Conservation (phyloP, 2,329 filamentous ascomycete species). For the Colletotrichum sojae region DNA sequence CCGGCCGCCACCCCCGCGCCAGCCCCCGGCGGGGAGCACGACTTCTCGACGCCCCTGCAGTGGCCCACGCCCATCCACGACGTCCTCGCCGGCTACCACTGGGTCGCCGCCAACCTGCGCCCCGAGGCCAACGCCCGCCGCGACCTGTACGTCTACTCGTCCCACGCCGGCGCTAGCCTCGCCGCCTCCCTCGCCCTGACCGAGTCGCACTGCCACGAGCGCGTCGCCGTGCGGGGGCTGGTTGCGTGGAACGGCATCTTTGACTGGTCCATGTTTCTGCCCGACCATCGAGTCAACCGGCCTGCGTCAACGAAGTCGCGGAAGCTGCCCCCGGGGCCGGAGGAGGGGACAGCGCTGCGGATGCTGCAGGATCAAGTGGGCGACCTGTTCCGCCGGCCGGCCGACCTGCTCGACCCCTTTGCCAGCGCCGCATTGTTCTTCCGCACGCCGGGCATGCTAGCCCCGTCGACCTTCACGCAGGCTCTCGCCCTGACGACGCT, state of each 20-base stretch:
- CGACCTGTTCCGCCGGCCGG: slow-evolving; percentile 48
- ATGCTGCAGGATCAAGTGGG: slow-evolving; percentile 48
- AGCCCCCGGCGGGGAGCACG: slow-evolving; percentile 1
- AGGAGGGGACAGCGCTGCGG: slow-evolving; percentile 54
- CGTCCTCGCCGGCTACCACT: slow-evolving; percentile 66
- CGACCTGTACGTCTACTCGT: slow-evolving; percentile 67
- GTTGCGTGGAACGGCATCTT: slow-evolving; percentile 73
- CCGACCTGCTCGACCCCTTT: slow-evolving; percentile 71
- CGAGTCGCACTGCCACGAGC: slow-evolving; percentile 60
- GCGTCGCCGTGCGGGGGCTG: slow-evolving; percentile 66
- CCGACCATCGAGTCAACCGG: slow-evolving; percentile 63
- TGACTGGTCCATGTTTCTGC: slow-evolving; percentile 74
- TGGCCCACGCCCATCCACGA: slow-evolving; percentile 74
- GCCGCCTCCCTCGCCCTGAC: slow-evolving; percentile 71
- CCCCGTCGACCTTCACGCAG: slow-evolving; percentile 61
- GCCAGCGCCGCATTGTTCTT: slow-evolving; percentile 72
- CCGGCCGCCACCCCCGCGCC: slow-evolving; percentile 17
- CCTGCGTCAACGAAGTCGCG: slow-evolving; percentile 22
- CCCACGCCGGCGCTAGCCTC: slow-evolving; percentile 70
- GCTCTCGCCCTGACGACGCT: slow-evolving; percentile 40
- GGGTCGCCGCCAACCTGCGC: slow-evolving; percentile 62
- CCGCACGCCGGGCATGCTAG: slow-evolving; percentile 63
- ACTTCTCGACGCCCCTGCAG: slow-evolving; percentile 47
- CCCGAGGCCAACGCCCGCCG: slow-evolving; percentile 54
- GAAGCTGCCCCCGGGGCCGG: slow-evolving; percentile 42